Base-by-base conservation (phyloP, 768 basidiomycete genomes). In the Galerina sulciceps region DNA sequence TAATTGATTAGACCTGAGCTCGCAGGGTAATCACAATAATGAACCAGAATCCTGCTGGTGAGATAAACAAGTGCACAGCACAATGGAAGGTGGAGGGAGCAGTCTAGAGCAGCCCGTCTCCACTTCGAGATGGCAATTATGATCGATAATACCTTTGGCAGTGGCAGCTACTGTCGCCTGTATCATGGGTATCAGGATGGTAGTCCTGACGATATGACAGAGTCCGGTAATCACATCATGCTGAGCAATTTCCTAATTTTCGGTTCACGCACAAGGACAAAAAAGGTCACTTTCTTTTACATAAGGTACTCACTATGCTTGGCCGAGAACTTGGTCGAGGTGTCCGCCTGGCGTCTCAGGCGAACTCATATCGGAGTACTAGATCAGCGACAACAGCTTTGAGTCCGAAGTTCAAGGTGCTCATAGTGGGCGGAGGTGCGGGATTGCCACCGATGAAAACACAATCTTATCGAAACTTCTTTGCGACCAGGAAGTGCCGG, bases 351-450 rank as follows among this genome's bases (percentile, higher is more conserved):
- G 56, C 53, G 34, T 55, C 60, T 17, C 57, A 51, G 43, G 44
- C 38, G 20, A 22, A 45, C 17, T 20, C 53, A 35, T 57, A 53
- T 8, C 36, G 60, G 8, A 62, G 66, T 31, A 62, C 57, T 26
- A 69, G 75, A 52, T 53, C 66, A 57, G 75, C 76, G 20, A 78
- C 78, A 62, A 79, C 80, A 11, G 66, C 70, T 23, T 69, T 74
- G 61, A 76, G 59, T 6, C 43, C 82, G 62, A 90, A 87, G 66
- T 93, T 84, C 78, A 95, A 91, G 75, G 79, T 98, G 35, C 75
- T 98, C 23, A 86, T 98, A 41, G 79, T 98, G 18, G 96, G 96
- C 53, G 95, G 82, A 72, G 96, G 96, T 88, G 68, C 64, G 84
- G 75, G 40, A 45, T 47, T 60, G 8, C 57, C 55, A 46, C 35